Evolutionary conservation across 345 rosid species (phyloP).

Genomic region (Syzygium aromaticum): DNA sequence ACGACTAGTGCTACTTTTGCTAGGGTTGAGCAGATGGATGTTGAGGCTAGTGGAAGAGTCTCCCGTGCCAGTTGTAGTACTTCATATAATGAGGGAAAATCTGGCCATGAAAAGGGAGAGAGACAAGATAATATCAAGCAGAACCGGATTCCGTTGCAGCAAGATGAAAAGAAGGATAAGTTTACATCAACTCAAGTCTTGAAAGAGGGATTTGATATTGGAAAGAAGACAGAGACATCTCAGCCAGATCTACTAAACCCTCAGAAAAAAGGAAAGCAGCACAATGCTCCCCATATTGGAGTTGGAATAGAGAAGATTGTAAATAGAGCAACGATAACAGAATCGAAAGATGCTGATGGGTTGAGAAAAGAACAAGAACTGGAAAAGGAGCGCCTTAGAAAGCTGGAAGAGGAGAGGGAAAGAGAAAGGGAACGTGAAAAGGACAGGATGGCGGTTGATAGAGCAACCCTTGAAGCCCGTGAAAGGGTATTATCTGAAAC

Average conservation of each 20-base stretch:
- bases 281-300: conserved; percentile 16
- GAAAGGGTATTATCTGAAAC: conserved; percentile 38
- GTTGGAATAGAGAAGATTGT: conserved; percentile 24
- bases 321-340: conserved; percentile 15
- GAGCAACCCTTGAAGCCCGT: conserved; percentile 42
- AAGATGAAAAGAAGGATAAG: conserved; percentile 28
- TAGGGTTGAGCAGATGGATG: conserved; percentile 14
- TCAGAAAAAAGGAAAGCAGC: conserved; percentile 20
- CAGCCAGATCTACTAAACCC: conserved; percentile 14
- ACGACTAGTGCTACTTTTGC: conserved; percentile 11
- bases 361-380: conserved; percentile 49
- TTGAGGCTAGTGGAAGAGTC: conserved; percentile 15
- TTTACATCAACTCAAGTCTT: conserved; percentile 20
- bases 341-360: conserved; percentile 47
- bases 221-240: conserved; percentile 18
- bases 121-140: conserved; percentile 15
- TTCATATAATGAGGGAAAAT: conserved; percentile 22
- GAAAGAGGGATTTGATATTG: conserved; percentile 23
- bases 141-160: conserved; percentile 11
- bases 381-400: conserved; percentile 58
- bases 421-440: conserved; percentile 92
- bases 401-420: conserved; percentile 79
- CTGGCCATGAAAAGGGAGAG: conserved; percentile 21
- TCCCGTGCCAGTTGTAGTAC: conserved; percentile 10
- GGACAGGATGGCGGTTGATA: conserved; percentile 89